Conservation (phyloP, 495 filamentous ascomycete genomes). For the Aspergillus bridgeri region DNA sequence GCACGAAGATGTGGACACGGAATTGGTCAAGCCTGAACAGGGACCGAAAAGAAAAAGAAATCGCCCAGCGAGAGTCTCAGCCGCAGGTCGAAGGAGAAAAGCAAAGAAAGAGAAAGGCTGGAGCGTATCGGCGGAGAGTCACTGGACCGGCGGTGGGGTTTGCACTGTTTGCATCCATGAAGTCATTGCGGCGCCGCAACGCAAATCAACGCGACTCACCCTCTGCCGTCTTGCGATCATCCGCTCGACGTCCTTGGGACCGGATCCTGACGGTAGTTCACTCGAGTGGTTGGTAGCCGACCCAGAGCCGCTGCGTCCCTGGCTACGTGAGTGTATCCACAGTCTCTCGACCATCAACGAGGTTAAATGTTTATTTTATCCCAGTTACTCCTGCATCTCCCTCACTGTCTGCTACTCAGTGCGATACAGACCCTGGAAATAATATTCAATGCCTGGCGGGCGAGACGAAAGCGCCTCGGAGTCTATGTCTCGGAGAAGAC, state of each 20-base stretch:
- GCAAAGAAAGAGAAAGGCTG: constrained; percentile 1
- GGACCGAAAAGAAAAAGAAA: background rate
- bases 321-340: background rate
- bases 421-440: background rate
- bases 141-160: constrained; percentile 20
- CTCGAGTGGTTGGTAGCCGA: background rate
- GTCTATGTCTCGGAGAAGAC: constrained; percentile 37
- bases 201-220: background rate
- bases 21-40: background rate
- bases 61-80: background rate
- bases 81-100: background rate
- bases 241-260: constrained; percentile 1
- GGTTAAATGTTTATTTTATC: background rate
- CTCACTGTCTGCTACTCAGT: constrained; percentile 5
- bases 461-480: constrained; percentile 23
- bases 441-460: constrained; percentile 24
- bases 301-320: background rate
- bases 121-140: background rate
- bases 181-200: constrained; percentile 9
- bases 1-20: background rate
- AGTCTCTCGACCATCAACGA: background rate
- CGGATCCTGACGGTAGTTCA: background rate
- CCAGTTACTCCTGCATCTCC: background rate
- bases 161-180: constrained; percentile 35
- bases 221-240: background rate